Evolutionary conservation across 768 basidiomycete genomes (phyloP), one percentile per base, ranked within the genome.

Genomic region (Lactifluus rugatus): DNA sequence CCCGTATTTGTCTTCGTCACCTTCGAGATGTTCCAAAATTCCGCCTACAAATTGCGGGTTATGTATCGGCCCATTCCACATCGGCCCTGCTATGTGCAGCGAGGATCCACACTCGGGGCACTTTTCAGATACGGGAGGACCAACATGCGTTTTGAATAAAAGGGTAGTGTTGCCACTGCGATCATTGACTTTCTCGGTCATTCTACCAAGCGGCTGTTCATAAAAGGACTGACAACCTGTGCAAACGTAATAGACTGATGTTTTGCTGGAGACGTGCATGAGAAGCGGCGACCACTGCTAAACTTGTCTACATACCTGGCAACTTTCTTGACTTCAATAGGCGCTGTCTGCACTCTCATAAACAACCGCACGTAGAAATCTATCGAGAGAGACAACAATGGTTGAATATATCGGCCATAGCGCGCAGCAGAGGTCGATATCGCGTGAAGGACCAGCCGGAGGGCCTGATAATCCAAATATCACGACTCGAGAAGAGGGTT

Each of bases 301-400:
- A 48, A 0, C 19, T 58, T 48, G 39, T 17, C 17, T 16, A 76
- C 83, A 62, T 67, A 94, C 94, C 83, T 81, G 23, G 86, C 75
- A 5, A 81, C 72, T 60, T 82, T 84, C 71, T 99, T 99, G 44
- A 94, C 93, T 69, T 93, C 84, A 26, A 85, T 70, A 0, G 93
- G 85, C 3, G 83, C 76, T 0, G 85, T 78, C 52, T 81, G 75
- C 5, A 99, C 74, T 10, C 87, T 82, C 16, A 97, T 81, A 66
- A 97, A 99, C 19, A 98, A 67, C 3, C 96, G 86, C 25, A 96
- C 85, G 69, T 99, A 99, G 70, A 98, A 99, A 66, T 99, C 96
- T 67, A 99, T 95, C 16, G 92, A 95, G 32, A 99, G 75, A 0
- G 88, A 93, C 3, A 96, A 71, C 7, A 96, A 73, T 10, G 96